Base-by-base conservation (phyloP, 1,139 yeast genomes). In the Magnusiomyces magnusii region DNA sequence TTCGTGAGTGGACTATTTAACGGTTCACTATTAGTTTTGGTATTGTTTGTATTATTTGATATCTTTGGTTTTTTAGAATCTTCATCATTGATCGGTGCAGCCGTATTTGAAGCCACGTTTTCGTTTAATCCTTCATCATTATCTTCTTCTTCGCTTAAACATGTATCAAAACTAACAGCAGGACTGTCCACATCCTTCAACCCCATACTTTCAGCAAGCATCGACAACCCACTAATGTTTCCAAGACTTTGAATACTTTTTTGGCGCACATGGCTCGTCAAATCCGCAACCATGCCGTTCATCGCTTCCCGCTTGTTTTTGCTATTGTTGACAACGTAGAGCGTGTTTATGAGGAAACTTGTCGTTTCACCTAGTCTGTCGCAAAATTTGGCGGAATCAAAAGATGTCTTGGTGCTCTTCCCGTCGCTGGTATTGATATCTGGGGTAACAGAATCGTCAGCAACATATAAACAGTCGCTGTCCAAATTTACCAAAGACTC, bases 221-320 rank as follows among this genome's bases (percentile, higher is more conserved):
- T 17, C 5, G 27, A 5, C 24, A 19, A 9, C 9, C 49, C 49
- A 7, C 49, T 17, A 5, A 23, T 23, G 9, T 44, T 21, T 5
- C 25, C 49, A 23, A 44, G 49, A 10, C 49, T 23, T 21, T 52
- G 17, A 23, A 52, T 17, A 24, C 55, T 25, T 15, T 41, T 39
- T 15, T 25, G 23, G 34, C 49, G 21, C 21, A 52, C 55, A 23
- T 52, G 55, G 19, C 21, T n/a, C 21, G 23, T 36, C 3, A 52
- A 19, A 2, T 52, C 55, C 13, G 55, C 49, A 7, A 52, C 55
- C 2, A 52, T 49, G 44, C 19, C 55, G 34, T 52, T 39, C 15
- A 52, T 36, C 3, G 55, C 55, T 5, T 47, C 55, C 7, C 55
- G 55, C 34, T 52, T 52, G 36, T 52, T 41, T 24, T 39, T 52